phyloP scores from a whole-genome alignment of 2,329 filamentous ascomycete species.

The Fusarium xylarioides region DNA sequence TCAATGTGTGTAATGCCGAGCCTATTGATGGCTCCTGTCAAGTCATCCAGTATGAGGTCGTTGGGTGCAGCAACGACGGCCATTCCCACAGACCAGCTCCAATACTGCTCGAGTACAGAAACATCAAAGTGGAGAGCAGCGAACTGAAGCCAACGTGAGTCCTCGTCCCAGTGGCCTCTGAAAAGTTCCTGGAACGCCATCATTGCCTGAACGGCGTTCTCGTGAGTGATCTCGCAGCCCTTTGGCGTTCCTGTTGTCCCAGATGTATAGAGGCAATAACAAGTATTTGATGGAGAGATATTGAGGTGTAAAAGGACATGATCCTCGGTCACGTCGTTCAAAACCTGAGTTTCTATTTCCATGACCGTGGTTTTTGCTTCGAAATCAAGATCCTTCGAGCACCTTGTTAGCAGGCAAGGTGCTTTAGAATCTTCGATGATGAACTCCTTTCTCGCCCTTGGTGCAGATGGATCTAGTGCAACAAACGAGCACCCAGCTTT shows the following conservation, averaged over 20 bases:
- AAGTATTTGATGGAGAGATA: constrained; percentile 63
- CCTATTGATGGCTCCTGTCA: constrained; percentile 75
- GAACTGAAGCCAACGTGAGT: constrained; percentile 89
- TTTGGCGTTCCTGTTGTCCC: constrained; percentile 89
- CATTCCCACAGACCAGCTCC: constrained; percentile 93
- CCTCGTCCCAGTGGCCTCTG: constrained; percentile 72
- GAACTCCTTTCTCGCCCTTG: constrained; percentile 76
- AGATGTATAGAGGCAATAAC: constrained; percentile 88
- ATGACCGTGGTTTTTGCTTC: constrained; percentile 47
- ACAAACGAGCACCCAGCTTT: constrained; percentile 86
- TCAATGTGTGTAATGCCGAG: constrained; percentile 90
- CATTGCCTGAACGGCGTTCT: constrained; percentile 90
- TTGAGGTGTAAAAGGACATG: constrained; percentile 24
- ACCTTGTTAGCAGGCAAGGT: constrained; percentile 67
- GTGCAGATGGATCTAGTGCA: constrained; percentile 80
- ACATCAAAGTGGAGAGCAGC: constrained; percentile 96
- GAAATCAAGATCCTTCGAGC: constrained; percentile 45
- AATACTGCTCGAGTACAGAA: constrained; percentile 91
- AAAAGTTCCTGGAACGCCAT: constrained; percentile 86
- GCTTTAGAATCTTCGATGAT: constrained; percentile 79
- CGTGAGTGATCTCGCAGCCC: constrained; percentile 87
- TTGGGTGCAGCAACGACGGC: constrained; percentile 82
- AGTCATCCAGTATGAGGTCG: constrained; percentile 86
- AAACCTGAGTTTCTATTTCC: constrained; percentile 42
- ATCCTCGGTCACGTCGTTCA: constrained; percentile 37